A percentile compares a stretch with the other conserved stretches of the same genome.
These are phyloP conservation scores for Vitis labrusca DNA, from an alignment of 164 flowering plant species.

Conservation along the genomic window DNA sequence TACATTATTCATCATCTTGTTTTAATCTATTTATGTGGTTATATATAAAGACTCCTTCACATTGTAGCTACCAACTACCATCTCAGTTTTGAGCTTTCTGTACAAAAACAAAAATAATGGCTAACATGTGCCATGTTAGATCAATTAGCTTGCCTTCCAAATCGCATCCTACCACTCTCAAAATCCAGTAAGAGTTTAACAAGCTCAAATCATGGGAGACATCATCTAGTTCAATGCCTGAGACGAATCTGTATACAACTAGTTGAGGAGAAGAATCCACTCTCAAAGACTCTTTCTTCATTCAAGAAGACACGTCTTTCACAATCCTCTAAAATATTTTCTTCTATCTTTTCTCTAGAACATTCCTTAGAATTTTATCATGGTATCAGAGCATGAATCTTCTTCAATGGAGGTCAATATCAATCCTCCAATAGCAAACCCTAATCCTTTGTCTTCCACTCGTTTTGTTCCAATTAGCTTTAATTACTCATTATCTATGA, in stretches of 20 bases:
- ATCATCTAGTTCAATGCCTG: constrained; percentile 15
- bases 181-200: constrained; percentile 31
- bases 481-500: too few relatives aligned
- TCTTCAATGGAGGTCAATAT: too few relatives aligned
- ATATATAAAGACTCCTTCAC: neutral
- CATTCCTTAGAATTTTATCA: too few relatives aligned
- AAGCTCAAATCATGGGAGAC: constrained; percentile 29
- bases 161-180: constrained; percentile 32
- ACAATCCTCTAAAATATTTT: too few relatives aligned
- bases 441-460: too few relatives aligned
- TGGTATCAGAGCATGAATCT: too few relatives aligned
- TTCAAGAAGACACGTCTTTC: too few relatives aligned
- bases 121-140: constrained; percentile 19
- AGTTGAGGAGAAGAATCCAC: too few relatives aligned
- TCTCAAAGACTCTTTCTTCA: too few relatives aligned
- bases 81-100: neutral
- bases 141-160: constrained; percentile 48
- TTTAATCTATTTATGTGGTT: neutral
- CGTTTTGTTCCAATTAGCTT: too few relatives aligned
- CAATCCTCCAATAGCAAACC: too few relatives aligned
- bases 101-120: constrained; percentile 19
- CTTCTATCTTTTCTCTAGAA: too few relatives aligned
- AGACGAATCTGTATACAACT: constrained; percentile 9
- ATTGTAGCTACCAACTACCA: neutral
- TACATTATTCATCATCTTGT: neutral